Evolutionary conservation across 768 basidiomycete species (phyloP).

Genomic region (Rhodotorula toruloides): DNA sequence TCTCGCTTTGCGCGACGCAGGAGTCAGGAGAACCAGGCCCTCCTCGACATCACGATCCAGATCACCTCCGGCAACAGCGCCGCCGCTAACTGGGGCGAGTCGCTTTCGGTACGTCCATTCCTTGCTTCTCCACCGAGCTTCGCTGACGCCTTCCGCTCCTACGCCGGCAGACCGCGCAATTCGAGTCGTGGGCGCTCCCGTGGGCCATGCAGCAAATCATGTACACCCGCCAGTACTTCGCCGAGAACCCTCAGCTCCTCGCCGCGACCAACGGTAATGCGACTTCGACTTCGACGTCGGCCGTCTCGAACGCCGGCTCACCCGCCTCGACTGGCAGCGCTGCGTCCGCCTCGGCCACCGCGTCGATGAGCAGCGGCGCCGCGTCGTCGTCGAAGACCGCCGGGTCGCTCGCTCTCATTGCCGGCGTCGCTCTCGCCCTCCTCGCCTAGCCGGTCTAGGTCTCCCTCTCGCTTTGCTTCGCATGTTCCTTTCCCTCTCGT

Average conservation of each 20-base stretch:
- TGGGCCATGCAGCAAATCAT: slow-evolving; percentile 12
- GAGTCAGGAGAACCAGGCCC: background rate
- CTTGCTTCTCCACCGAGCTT: background rate
- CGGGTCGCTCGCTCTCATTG: background rate
- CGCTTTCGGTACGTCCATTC: slow-evolving; percentile 47
- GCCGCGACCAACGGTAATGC: slow-evolving; percentile 11
- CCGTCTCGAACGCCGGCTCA: no score
- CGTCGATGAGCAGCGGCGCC: background rate
- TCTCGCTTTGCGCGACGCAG: background rate
- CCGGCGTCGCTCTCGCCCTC: no score
- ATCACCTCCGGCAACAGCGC: background rate
- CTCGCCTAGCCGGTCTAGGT: no score
- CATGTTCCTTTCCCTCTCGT: no score
- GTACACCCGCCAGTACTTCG: slow-evolving; percentile 52
- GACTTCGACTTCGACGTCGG: background rate
- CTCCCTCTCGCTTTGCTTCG: no score
- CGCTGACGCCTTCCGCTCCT: background rate
- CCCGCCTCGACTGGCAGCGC: background rate
- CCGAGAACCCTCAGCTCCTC: slow-evolving; percentile 56
- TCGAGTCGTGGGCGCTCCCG: slow-evolving; percentile 8
- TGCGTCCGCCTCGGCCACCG: background rate
- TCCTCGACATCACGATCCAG: slow-evolving; percentile 7
- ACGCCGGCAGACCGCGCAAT: slow-evolving; percentile 2
- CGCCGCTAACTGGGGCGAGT: slow-evolving; percentile 8
- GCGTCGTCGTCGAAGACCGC: background rate